Evolutionary conservation across 139 green algal species (phyloP).

Genomic region (Spirogloea muscicola): DNA sequence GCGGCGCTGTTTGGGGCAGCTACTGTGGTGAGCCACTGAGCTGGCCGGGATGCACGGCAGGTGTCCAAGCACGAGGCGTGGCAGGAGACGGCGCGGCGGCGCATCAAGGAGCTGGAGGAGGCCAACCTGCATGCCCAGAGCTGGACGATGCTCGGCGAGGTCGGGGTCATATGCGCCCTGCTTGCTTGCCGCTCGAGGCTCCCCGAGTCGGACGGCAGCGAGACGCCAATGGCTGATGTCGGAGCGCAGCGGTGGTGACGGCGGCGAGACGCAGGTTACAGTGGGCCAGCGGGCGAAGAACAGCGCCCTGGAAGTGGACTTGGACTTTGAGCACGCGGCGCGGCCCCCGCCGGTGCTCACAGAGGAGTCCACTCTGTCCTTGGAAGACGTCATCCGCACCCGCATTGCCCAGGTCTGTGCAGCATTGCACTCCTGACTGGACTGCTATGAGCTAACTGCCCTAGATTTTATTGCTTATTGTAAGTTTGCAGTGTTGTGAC

Average conservation of each 20-base stretch:
- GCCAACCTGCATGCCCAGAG: conserved; percentile 14
- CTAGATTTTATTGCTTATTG: not conserved
- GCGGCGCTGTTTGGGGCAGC: no score
- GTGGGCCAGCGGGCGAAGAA: conserved; percentile 71
- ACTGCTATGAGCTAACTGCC: not conserved
- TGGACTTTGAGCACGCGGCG: conserved; percentile 88
- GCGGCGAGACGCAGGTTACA: no score
- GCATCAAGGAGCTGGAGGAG: conserved; percentile 19
- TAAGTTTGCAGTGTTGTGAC: not conserved
- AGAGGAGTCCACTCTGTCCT: conserved; percentile 69
- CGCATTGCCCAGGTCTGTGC: conserved; percentile 40
- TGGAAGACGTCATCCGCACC: conserved; percentile 87
- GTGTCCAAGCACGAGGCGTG: no score
- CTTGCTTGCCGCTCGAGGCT: no score
- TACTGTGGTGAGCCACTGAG: no score
- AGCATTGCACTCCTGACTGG: not conserved
- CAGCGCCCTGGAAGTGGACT: conserved; percentile 83
- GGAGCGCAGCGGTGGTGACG: no score
- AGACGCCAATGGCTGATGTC: no score
- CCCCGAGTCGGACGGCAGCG: no score
- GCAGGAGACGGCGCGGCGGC: no score
- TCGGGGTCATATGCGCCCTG: no score
- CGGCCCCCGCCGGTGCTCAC: conserved; percentile 71
- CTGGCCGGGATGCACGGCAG: no score
- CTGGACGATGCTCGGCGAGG: conserved; percentile 27